These are phyloP conservation scores for Pseudopyrenochaeta lycopersici DNA, from an alignment of 2,329 filamentous ascomycete genomes.

Conservation along the genomic window DNA sequence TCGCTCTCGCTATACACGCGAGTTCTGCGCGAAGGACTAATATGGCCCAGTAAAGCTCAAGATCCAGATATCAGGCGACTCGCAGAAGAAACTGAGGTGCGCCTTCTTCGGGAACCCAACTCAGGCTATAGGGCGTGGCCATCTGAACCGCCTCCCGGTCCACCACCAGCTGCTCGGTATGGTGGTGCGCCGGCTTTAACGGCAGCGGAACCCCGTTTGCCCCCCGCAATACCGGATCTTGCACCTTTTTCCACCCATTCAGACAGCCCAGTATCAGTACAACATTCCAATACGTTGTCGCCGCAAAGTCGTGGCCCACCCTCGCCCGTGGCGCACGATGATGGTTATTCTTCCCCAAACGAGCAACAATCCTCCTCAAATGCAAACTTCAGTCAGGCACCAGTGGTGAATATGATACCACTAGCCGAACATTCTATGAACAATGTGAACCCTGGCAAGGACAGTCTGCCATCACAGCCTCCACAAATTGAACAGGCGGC, in stretches of 20 bases:
- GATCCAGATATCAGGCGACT: conserved; percentile 42
- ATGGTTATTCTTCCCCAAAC: conserved; percentile 23
- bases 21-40: conserved; percentile 11
- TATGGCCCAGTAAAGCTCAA: conserved; percentile 27
- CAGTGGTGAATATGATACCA: neutral
- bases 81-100: conserved; percentile 37
- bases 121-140: conserved; percentile 35
- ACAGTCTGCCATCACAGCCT: neutral
- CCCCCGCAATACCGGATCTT: neutral
- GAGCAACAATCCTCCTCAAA: conserved; percentile 1
- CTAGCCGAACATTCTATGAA: neutral
- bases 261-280: neutral
- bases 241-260: conserved; percentile 8
- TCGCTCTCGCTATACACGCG: conserved; percentile 2
- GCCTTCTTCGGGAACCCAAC: conserved; percentile 22
- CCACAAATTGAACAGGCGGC: neutral
- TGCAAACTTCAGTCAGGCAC: neutral
- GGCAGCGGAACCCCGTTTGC: neutral
- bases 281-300: neutral
- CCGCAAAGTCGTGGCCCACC: conserved; percentile 7
- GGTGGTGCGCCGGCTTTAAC: conserved; percentile 7
- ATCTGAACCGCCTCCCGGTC: conserved; percentile 18
- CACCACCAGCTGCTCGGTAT: conserved; percentile 2
- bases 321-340: neutral
- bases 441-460: neutral